These are phyloP conservation scores for Pseudotsuga menziesii DNA, from an alignment of 75 land plant species.

Conservation along the genomic window DNA sequence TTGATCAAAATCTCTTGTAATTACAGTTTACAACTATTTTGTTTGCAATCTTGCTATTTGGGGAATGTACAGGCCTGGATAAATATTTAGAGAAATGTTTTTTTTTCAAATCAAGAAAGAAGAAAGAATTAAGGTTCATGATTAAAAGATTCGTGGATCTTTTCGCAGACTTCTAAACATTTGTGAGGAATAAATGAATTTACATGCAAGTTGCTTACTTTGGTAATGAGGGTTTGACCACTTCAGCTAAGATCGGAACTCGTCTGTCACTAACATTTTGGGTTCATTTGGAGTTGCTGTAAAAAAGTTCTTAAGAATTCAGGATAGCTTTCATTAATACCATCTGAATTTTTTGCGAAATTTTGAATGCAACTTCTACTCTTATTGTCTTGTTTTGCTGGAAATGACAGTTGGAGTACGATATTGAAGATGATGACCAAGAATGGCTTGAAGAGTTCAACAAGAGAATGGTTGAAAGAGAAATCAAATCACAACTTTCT, in stretches of 20 bases:
- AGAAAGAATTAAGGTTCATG: no score
- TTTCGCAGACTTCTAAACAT: neutral
- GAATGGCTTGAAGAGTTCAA: slow-evolving; percentile 23
- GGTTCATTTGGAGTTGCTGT: neutral
- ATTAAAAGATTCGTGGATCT: neutral
- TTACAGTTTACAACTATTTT: no score
- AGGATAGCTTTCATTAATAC: neutral
- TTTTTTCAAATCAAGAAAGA: no score
- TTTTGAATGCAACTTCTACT: neutral
- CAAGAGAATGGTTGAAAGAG: neutral
- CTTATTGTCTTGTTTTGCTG: neutral
- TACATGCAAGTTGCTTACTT: neutral
- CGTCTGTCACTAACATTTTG: neutral
- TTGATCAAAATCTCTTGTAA: no score
- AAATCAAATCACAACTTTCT: slow-evolving; percentile 4
- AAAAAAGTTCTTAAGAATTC: no score
- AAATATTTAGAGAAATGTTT: no score
- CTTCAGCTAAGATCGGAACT: neutral
- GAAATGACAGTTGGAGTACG: slow-evolving; percentile 20
- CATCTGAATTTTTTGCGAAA: neutral
- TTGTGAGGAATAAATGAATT: neutral
- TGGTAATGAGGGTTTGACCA: neutral
- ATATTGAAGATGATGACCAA: slow-evolving; percentile 34
- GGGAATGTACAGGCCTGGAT: no score
- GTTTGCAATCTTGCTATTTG: no score